phyloP scores from a whole-genome alignment of 805 yeast species.

The Myxozyma monticola region DNA sequence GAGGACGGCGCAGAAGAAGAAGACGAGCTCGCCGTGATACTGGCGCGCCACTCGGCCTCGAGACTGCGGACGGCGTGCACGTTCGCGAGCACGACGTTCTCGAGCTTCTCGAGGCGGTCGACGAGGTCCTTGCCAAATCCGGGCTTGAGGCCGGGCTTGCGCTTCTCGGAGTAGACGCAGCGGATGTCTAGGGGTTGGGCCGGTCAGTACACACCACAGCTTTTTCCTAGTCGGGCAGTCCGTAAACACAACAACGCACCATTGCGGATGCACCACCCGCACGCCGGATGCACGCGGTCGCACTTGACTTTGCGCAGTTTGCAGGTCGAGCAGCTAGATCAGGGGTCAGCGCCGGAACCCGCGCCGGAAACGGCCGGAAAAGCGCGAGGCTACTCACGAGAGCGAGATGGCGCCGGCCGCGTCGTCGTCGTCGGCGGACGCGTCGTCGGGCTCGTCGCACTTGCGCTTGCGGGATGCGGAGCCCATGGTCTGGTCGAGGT shows the following conservation, averaged over 20 bases:
- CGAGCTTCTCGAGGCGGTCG: constrained; percentile 28
- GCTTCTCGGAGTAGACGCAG: constrained; percentile 32
- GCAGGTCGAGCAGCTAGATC: constrained; percentile 31
- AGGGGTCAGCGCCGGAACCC: neutral
- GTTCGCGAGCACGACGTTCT: constrained; percentile 8
- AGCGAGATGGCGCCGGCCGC: constrained; percentile 10
- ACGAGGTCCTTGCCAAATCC: constrained; percentile 33
- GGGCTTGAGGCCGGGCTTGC: constrained; percentile 34
- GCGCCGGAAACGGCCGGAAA: neutral
- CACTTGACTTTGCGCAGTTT: constrained; percentile 32
- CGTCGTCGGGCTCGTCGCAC: neutral
- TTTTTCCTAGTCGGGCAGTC: too few species aligned
- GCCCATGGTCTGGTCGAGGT: neutral
- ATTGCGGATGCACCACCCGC: constrained; percentile 31
- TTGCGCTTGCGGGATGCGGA: neutral
- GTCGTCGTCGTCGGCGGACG: neutral
- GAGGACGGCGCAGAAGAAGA: neutral
- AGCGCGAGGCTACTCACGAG: constrained; percentile 3
- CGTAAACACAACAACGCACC: constrained; percentile 5
- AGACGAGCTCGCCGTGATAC: neutral
- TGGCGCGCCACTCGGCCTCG: neutral
- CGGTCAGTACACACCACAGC: neutral
- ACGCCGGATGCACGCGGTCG: constrained; percentile 31
- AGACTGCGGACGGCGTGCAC: constrained; percentile 1
- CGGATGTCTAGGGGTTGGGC: constrained; percentile 23